phyloP scores from a whole-genome alignment of 164 flowering plant genomes.

The Dillenia suffruticosa region DNA sequence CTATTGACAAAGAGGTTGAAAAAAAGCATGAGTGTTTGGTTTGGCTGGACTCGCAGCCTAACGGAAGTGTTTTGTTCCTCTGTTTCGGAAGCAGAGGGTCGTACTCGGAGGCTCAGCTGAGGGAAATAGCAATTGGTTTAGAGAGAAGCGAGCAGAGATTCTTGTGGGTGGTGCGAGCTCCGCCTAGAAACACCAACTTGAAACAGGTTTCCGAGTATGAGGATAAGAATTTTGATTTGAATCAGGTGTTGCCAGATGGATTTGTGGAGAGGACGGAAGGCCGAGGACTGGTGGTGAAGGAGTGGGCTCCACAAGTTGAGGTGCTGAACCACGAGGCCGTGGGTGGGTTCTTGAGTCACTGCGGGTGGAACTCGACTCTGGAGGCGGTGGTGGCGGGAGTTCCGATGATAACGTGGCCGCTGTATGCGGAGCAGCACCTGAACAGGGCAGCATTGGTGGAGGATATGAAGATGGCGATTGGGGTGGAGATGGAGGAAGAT shows the following conservation, averaged over 20 bases:
- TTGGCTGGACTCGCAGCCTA: too few relatives aligned
- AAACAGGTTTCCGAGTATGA: not conserved
- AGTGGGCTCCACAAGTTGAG: constrained; percentile 28
- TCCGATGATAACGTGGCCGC: constrained; percentile 28
- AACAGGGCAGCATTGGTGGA: constrained; percentile 14
- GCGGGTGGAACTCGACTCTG: constrained; percentile 28
- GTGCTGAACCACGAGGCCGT: constrained; percentile 14
- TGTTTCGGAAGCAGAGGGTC: too few relatives aligned
- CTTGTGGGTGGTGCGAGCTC: constrained; percentile 21
- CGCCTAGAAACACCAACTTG: not conserved
- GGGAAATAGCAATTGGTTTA: constrained; percentile 21
- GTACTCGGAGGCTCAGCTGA: constrained; percentile 7
- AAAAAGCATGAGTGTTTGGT: too few relatives aligned
- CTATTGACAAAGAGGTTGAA: too few relatives aligned
- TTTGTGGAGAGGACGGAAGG: constrained; percentile 16
- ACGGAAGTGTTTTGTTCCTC: too few relatives aligned
- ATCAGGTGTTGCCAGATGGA: constrained; percentile 18
- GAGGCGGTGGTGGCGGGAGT: constrained; percentile 21
- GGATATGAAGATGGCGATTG: constrained; percentile 12
- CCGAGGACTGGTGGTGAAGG: constrained; percentile 15
- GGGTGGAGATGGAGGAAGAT: constrained; percentile 12
- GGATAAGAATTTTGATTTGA: not conserved
- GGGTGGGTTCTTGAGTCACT: constrained; percentile 24
- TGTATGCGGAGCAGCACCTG: constrained; percentile 27
- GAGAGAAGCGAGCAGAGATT: constrained; percentile 22